These are phyloP conservation scores for Thelonectria discophora DNA, from an alignment of 2,329 filamentous ascomycete genomes.

Conservation along the genomic window DNA sequence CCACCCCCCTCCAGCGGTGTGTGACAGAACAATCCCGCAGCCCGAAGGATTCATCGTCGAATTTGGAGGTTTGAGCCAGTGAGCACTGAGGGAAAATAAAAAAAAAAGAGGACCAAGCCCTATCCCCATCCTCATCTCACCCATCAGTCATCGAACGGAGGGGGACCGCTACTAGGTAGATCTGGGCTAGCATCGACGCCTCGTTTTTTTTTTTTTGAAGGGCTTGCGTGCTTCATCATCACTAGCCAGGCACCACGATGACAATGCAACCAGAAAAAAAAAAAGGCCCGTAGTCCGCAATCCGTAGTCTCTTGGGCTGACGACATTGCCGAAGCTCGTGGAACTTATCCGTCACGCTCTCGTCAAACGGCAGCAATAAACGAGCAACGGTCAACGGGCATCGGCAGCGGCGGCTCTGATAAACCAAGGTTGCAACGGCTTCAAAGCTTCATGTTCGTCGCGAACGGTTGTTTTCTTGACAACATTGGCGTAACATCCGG, in stretches of 20 bases:
- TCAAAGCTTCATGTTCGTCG: constrained; percentile 12
- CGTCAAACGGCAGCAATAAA: too few relatives aligned
- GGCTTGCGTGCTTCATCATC: too few relatives aligned
- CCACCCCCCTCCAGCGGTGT: too few relatives aligned
- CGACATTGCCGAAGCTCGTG: constrained; percentile 4
- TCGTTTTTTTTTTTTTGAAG: too few relatives aligned
- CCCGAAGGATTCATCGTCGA: constrained; percentile 13
- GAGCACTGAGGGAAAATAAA: neutral
- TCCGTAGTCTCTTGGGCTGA: constrained; percentile 1
- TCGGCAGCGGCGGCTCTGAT: too few relatives aligned
- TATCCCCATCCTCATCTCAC: neutral
- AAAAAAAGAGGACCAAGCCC: constrained; percentile 5
- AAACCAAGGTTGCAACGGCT: constrained; percentile 24
- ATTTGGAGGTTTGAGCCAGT: too few relatives aligned
- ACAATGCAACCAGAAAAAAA: too few relatives aligned
- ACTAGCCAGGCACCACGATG: too few relatives aligned
- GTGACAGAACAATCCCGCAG: constrained; percentile 3
- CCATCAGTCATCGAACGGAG: neutral
- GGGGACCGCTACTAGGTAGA: neutral
- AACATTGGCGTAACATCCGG: constrained; percentile 18
- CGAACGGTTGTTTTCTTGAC: constrained; percentile 18
- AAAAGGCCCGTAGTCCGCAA: neutral
- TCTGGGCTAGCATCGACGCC: neutral
- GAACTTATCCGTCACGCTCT: too few relatives aligned
- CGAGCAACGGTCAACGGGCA: too few relatives aligned